Evolutionary conservation across 352 stramenopile genomes (phyloP), one percentile per base, ranked within the genome.

Genomic region (Phytophthora cryptogea): DNA sequence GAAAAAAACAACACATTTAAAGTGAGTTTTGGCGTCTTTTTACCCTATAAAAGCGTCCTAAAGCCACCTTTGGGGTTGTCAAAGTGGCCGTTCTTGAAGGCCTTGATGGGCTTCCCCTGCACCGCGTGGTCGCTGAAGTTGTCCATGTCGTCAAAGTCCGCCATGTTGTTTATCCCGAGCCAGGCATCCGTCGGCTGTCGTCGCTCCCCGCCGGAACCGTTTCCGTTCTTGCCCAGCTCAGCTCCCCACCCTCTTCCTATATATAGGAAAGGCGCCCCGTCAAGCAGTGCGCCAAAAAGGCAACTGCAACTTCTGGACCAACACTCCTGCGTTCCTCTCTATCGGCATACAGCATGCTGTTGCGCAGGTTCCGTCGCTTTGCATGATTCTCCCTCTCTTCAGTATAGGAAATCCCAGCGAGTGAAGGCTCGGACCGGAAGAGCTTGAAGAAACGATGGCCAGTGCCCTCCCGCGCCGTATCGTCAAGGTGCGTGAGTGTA

Each of bases 61-160:
- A 4, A 23, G 27, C 10, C 23, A 88, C 80, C 68, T 77, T 90
- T 90, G 8, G 79, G 75, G 57, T 89, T 86, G 40, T 88, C 81
- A 41, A 91, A 91, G 64, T 88, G 77, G 14, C 81, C 81, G 51
- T 91, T 91, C 64, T 80, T 87, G 64, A 89, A 91, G 35, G 81
- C 81, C 43, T 86, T 88, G 59, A 91, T 91, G 54, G 77, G 81
- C 52, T 88, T 88, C 20, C 81, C 81, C 59, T 89, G 79, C 52
- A 87, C 81, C 48, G 80, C 81, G 69, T 89, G 79, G 68, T 91
- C 81, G 61, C 78, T 89, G 53, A 91, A 91, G 71, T 88, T 74
- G 63, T 91, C 82, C 44, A 91, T 87, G 62, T 88, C 79, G 49
- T 79, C 80, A 68, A 90, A 89, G 68, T 91, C 79, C 52, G 54